Conservation (phyloP, 1,284 basidiomycete genomes). For the Sparassis latifolia region DNA sequence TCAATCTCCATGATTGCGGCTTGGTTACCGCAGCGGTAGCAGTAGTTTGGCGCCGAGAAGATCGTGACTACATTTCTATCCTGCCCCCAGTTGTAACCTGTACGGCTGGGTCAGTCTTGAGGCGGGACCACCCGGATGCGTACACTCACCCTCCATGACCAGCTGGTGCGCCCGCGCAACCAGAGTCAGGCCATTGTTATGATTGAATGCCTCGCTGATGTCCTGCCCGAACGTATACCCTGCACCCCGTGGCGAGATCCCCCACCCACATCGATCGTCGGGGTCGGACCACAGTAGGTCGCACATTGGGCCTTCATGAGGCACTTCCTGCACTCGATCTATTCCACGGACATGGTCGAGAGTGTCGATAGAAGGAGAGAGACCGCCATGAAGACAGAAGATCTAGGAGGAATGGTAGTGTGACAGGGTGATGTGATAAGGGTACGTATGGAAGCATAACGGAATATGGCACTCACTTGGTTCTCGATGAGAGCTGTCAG, state of each 20-base stretch:
- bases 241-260: constrained; percentile 96
- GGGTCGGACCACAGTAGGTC: constrained; percentile 99
- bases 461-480: constrained; percentile 62
- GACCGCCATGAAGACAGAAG: constrained; percentile 98
- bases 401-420: constrained; percentile 51
- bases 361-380: constrained; percentile 98
- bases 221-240: constrained; percentile 99
- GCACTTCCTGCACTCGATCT: constrained; percentile 98
- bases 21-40: constrained; percentile 99
- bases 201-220: constrained; percentile 97
- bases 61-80: constrained; percentile 99
- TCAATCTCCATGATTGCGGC: constrained; percentile 99
- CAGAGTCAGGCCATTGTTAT: constrained; percentile 97
- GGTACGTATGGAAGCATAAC: neutral
- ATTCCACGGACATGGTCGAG: constrained; percentile 98
- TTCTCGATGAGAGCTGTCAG: constrained; percentile 97
- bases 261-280: constrained; percentile 99
- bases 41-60: constrained; percentile 98
- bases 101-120: neutral
- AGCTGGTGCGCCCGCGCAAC: constrained; percentile 95
- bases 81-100: constrained; percentile 94
- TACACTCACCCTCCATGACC: constrained; percentile 92
- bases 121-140: neutral
- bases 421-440: neutral
- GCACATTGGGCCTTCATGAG: constrained; percentile 99